A percentile compares a stretch with the other conserved stretches of the same genome.
phyloP scores from a whole-genome alignment of 768 basidiomycete species.

The Naganishia friedmannii region DNA sequence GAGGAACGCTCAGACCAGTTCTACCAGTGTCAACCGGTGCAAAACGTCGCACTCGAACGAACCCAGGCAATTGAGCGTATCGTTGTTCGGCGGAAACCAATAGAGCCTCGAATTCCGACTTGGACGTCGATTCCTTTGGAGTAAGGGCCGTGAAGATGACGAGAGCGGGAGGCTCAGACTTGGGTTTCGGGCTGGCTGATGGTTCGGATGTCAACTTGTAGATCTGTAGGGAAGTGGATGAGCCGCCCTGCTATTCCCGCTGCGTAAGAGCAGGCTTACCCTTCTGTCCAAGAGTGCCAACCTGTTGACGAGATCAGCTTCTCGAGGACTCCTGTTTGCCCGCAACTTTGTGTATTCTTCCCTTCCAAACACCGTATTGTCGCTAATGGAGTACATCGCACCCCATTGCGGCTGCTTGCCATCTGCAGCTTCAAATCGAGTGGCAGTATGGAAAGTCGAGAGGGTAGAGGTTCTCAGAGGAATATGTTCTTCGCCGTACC shows the following conservation, averaged over 20 bases:
- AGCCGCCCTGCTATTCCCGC: neutral
- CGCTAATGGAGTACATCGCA: constrained; percentile 32
- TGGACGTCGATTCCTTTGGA: constrained; percentile 3
- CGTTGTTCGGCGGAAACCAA: constrained; percentile 22
- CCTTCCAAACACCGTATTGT: constrained; percentile 29
- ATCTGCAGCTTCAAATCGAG: constrained; percentile 24
- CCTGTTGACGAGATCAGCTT: constrained; percentile 25
- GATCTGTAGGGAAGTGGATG: constrained; percentile 17
- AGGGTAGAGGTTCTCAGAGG: constrained; percentile 30
- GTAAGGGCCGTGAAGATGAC: constrained; percentile 30
- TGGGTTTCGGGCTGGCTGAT: constrained; percentile 16
- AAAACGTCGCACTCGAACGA: constrained; percentile 24
- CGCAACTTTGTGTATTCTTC: constrained; percentile 31
- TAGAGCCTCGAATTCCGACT: constrained; percentile 22
- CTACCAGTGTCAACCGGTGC: constrained; percentile 22
- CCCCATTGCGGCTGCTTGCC: constrained; percentile 26
- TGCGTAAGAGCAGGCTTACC: neutral
- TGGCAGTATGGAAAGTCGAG: constrained; percentile 24
- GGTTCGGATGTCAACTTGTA: constrained; percentile 30
- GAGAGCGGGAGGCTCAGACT: constrained; percentile 16
- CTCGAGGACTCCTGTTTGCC: constrained; percentile 30
- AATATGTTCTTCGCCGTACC: constrained; percentile 34
- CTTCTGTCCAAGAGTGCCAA: constrained; percentile 27
- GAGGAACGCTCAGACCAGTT: constrained; percentile 18
- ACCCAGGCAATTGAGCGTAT: constrained; percentile 26